Base-by-base conservation (phyloP, 2,329 filamentous ascomycete genomes). In the Fusarium palustre region DNA sequence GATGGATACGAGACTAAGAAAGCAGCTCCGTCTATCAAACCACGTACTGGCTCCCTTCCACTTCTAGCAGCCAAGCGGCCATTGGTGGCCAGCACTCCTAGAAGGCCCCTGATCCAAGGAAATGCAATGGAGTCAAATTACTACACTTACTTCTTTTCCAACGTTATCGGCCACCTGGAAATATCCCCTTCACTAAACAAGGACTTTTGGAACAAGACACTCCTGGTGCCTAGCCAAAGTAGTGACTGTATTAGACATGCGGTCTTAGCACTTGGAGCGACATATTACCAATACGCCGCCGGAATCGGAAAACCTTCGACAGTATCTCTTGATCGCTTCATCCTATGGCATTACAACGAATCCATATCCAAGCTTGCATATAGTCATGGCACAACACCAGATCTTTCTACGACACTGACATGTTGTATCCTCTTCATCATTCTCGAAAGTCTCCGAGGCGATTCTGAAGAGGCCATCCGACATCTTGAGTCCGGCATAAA, bases 401-500 rank as follows among this genome's bases (percentile, higher is more conserved):
- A 62, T 2, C 11, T 46, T 7, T 15, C 28, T 0, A 28, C 46
- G 0, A 38, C 47, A 16, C 2, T 62, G 15, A 62, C 57, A 0
- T 62, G 59, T 5, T 62, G 59, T 13, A 22, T 62, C 3, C 28
- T 62, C 1, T 62, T 62, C 22, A 41, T 62, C 2, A 36, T 62
- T 9, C 20, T 62, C 0, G 59, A 62, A 5, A 62, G 59, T 39
- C 59, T 62, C 2, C 57, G 59, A 0, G 59, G 59, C 2, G 47
- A 62, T 3, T 62, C 62, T 13, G 25, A 25, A 13, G 59, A 62
- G n/a, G 59, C 59, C 25, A 6, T 62, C 18, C 46, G 47, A 10
- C 59, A 62, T n/a, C 59, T 62, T 2, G 59, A 62, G 24, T 47
- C 59, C 0, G 59, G 59, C 0, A 55, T 45, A 8, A 55, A 36